Evolutionary conservation across 116 monocot species (phyloP), one percentile per base, ranked within the genome.

Genomic region (Thalassia testudinum): DNA sequence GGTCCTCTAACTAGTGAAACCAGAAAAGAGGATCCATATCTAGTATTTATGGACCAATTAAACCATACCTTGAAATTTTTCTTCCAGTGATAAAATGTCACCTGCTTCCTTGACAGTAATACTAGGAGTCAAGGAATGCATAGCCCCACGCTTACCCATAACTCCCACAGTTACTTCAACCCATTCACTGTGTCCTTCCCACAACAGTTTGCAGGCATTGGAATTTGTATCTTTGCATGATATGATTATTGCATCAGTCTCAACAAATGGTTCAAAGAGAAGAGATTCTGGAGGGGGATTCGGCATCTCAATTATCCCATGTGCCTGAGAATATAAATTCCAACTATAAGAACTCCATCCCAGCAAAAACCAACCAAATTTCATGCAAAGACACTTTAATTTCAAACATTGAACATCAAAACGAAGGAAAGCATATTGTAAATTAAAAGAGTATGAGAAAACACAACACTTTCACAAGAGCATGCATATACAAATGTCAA

Each of bases 261-360:
- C 87, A 62, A 92, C 63, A 61, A 92, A 92, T 57, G 86, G 83
- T 60, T 92, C 92, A 65, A 92, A 82, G 7, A 92, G 75, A 25
- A 86, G 48, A 37, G 52, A 65, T 43, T 69, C 25, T 30, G 92
- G 79, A 26, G 77, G 67, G 63, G 83, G 77, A 27, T 42, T 73
- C 45, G 92, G 86, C 92, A 92, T 92, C 68, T 86, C 86, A 59
- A 92, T 86, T 3, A 86, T 72, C 25, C 92, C 92, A 80, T 92
- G 91, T 69, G 71, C 82, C 91, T 92, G 42, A 49, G 18, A 30
- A 21, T 11, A 26, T 38, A 5, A 34, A 34, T 34, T 34, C n/a
- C 30, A 34, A 34, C 30, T 34, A 34, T 34, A 34, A 10, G n/a
- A n/a, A n/a, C n/a, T n/a, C n/a, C n/a, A n/a, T n/a, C n/a, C n/a